phyloP scores from a whole-genome alignment of 495 filamentous ascomycete species.

The Penicillium crystallinum region DNA sequence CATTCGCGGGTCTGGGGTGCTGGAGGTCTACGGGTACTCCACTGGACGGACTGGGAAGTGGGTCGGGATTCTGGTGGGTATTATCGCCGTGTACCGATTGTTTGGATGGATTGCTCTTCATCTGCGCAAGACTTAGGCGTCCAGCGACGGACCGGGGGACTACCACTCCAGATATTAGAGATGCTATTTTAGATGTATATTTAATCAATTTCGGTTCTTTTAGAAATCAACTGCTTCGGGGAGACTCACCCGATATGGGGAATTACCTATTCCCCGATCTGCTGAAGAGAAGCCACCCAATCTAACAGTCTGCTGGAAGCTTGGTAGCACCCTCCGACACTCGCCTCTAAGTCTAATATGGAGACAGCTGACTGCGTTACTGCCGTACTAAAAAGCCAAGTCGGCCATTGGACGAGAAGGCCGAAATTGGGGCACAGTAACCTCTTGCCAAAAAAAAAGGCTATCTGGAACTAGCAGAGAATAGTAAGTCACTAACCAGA shows the following conservation, averaged over 20 bases:
- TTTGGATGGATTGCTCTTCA: constrained; percentile 49
- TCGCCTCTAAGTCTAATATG: too few relatives aligned
- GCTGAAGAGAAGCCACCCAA: background rate
- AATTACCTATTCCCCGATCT: background rate
- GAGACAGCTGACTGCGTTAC: background rate
- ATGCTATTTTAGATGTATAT: too few relatives aligned
- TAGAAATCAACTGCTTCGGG: background rate
- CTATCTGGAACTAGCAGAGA: background rate
- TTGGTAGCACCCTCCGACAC: background rate
- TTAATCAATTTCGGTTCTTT: background rate
- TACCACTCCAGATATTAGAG: too few relatives aligned
- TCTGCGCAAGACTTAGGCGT: constrained; percentile 23
- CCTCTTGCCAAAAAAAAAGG: background rate
- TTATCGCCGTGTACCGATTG: constrained; percentile 66
- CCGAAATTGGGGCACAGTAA: background rate
- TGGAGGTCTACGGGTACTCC: constrained; percentile 62
- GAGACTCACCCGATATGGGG: background rate
- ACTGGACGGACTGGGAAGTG: constrained; percentile 59
- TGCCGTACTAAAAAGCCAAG: background rate
- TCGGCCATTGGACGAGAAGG: background rate
- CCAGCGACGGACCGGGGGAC: too few relatives aligned
- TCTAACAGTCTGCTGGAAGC: background rate
- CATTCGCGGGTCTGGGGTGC: constrained; percentile 62
- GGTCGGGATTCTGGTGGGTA: constrained; percentile 69
- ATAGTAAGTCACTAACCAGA: background rate